Evolutionary conservation across 2,329 filamentous ascomycete species (phyloP).

Genomic region (Fusarium sp.): DNA sequence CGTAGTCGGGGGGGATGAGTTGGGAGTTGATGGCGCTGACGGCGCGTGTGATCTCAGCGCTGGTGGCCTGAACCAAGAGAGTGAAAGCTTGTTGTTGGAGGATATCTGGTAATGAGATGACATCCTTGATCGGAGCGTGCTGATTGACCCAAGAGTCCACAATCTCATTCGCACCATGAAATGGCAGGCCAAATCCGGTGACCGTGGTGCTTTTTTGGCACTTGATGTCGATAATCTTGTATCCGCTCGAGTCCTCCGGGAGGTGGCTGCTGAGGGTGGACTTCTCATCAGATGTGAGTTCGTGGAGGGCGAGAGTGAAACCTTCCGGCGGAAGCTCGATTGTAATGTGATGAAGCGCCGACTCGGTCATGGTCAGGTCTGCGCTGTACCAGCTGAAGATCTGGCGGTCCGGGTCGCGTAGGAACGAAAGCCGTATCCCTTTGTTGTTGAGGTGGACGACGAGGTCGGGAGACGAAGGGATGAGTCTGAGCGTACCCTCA

Average conservation of each 20-base stretch:
- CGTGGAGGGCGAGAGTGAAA: accelerated
- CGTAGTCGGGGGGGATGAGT: background rate
- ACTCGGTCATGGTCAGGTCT: background rate
- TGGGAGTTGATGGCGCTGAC: accelerated
- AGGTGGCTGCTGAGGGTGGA: background rate
- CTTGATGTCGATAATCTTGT: background rate
- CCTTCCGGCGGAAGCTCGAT: background rate
- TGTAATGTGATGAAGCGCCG: accelerated
- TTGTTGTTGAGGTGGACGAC: background rate
- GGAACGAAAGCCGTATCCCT: accelerated
- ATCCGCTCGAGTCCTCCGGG: accelerated
- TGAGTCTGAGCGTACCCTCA: background rate
- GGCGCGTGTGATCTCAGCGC: accelerated
- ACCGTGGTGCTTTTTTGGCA: background rate
- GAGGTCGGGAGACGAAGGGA: accelerated
- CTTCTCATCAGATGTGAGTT: background rate
- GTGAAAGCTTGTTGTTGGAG: background rate
- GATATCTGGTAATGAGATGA: background rate
- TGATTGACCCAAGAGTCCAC: background rate
- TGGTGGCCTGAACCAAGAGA: background rate
- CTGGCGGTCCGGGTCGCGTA: accelerated
- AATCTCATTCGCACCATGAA: accelerated
- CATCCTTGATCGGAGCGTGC: background rate
- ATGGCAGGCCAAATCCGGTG: background rate
- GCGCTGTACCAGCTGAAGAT: background rate